These are phyloP conservation scores for Mycosphaerella sp. DNA, from an alignment of 2,329 filamentous ascomycete genomes.

Conservation along the genomic window DNA sequence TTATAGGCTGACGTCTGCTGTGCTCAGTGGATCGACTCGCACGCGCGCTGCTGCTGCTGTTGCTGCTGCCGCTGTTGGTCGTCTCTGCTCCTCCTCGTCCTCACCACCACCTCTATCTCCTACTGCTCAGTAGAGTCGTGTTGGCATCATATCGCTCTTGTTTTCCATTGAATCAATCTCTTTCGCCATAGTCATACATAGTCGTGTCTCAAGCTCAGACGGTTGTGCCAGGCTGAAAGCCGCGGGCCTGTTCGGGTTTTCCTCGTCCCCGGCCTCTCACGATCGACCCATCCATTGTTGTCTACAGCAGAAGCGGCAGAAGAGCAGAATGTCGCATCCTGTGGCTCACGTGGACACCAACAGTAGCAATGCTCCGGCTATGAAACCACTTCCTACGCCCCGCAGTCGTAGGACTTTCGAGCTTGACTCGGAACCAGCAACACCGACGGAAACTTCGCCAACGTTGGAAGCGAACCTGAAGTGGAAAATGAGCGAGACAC, in stretches of 20 bases:
- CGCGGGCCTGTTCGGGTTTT: background rate
- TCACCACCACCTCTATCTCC: background rate
- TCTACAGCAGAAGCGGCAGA: background rate
- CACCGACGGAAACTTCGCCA: conserved; percentile 32
- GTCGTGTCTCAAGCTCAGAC: conserved; percentile 4
- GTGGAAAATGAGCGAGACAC: background rate
- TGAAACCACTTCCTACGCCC: conserved; percentile 47
- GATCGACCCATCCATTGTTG: background rate
- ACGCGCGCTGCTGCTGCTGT: background rate
- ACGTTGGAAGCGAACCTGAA: background rate
- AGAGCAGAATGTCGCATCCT: conserved; percentile 25
- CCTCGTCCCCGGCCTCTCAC: background rate
- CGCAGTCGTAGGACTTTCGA: conserved; percentile 67
- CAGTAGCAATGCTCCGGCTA: conserved; percentile 18
- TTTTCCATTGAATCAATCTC: background rate
- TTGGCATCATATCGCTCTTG: background rate
- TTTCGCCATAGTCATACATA: background rate
- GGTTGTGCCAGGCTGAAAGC: background rate
- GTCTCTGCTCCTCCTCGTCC: background rate
- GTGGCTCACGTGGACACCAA: conserved; percentile 21
- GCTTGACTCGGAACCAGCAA: conserved; percentile 30
- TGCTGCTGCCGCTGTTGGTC: no score
- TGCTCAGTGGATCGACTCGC: background rate
- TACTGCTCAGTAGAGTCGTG: background rate
- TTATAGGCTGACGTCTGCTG: conserved; percentile 1